These are phyloP conservation scores for Chlorella variabilis DNA, from an alignment of 163 green algal species.

Conservation along the genomic window DNA sequence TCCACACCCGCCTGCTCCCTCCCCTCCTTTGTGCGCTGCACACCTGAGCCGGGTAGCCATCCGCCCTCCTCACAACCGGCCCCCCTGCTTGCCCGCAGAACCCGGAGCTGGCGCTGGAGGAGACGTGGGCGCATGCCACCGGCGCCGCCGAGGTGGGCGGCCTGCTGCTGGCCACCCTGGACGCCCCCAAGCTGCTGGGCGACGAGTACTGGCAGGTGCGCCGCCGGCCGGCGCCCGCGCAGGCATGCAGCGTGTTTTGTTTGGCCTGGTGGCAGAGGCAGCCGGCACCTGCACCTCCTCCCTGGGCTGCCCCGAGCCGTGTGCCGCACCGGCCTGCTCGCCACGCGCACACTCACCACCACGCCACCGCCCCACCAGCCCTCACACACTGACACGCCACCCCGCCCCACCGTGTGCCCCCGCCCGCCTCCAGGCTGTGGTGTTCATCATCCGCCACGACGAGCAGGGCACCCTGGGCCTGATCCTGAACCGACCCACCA, in stretches of 20 bases:
- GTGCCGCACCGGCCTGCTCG: no score
- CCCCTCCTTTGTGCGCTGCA: no score
- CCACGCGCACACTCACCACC: no score
- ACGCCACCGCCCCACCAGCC: no score
- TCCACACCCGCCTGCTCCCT: background rate
- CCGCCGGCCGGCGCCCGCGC: no score
- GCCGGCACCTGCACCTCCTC: no score
- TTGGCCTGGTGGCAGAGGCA: no score
- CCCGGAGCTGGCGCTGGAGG: slow-evolving; percentile 49
- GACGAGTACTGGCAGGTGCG: slow-evolving; percentile 31
- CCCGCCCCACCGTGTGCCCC: background rate
- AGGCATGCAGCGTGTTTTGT: no score
- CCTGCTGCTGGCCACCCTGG: slow-evolving; percentile 43
- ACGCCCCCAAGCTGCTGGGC: background rate
- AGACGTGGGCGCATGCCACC: slow-evolving; percentile 60
- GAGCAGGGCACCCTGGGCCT: slow-evolving; percentile 39
- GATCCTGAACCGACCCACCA: slow-evolving; percentile 50
- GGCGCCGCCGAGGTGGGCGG: slow-evolving; percentile 46
- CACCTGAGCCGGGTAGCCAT: no score
- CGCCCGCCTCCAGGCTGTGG: slow-evolving; percentile 29
- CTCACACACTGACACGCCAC: background rate
- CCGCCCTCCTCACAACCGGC: background rate
- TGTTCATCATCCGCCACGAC: slow-evolving; percentile 50
- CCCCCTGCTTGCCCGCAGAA: slow-evolving; percentile 25
- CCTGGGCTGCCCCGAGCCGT: no score